These are phyloP conservation scores for Apophysomyces variabilis DNA, from an alignment of 371 early-diverging fungal genomes.

Conservation along the genomic window DNA sequence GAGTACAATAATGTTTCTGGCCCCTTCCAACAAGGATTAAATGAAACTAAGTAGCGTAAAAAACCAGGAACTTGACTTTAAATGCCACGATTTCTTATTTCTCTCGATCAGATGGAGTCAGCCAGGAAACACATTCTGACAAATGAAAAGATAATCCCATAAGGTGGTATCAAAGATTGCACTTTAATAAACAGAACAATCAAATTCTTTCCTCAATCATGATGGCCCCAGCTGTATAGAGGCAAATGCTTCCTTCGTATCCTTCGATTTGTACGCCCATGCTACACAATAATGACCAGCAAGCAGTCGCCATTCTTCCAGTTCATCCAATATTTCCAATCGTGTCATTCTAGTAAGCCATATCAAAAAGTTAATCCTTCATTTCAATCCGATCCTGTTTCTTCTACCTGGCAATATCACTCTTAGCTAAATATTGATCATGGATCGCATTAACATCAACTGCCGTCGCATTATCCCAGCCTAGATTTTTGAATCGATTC, in stretches of 20 bases:
- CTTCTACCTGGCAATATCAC: conserved; percentile 61
- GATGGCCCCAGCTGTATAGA: not conserved
- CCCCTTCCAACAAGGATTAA: no score
- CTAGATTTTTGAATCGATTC: conserved; percentile 59
- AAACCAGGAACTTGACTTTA: no score
- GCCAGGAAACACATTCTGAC: no score
- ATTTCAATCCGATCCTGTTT: not conserved
- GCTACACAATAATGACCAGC: conserved; percentile 89
- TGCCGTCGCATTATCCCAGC: conserved; percentile 71
- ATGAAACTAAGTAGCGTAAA: no score
- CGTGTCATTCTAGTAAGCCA: conserved; percentile 60
- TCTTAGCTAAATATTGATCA: conserved; percentile 47
- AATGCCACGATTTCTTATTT: no score
- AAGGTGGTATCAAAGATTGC: no score
- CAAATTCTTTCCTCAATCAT: no score
- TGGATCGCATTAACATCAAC: conserved; percentile 78
- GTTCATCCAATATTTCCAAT: conserved; percentile 91
- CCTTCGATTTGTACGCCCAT: conserved; percentile 65
- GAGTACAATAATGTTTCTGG: no score
- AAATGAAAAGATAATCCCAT: no score
- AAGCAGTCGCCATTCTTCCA: conserved; percentile 91
- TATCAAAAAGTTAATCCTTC: not conserved
- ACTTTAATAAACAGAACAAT: no score
- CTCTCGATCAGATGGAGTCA: no score
- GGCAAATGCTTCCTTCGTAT: not conserved